A percentile compares a stretch with the other conserved stretches of the same genome.
phyloP scores from a whole-genome alignment of 2,329 filamentous ascomycete genomes.

The Periconia sp. region DNA sequence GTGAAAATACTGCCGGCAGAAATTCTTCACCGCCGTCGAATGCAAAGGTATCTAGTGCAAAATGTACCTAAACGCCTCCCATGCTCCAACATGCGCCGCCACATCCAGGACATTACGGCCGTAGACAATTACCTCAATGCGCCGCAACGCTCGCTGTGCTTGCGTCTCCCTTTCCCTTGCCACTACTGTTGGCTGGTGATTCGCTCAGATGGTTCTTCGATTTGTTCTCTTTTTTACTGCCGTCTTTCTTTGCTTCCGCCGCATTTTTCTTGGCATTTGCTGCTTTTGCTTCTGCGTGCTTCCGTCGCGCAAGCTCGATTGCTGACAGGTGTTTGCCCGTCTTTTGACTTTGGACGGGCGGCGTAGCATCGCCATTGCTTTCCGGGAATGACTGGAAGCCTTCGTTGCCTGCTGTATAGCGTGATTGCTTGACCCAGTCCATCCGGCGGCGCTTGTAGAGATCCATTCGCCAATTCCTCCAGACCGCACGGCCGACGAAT shows the following conservation, averaged over 20 bases:
- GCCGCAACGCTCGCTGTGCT: constrained; percentile 22
- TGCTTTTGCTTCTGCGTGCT: constrained; percentile 57
- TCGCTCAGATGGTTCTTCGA: not conserved
- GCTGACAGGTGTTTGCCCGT: constrained; percentile 38
- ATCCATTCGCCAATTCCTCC: constrained; percentile 78
- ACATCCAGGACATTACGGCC: too few species aligned
- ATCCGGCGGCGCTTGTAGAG: constrained; percentile 67
- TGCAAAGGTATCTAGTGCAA: constrained; percentile 36
- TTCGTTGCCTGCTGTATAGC: constrained; percentile 57
- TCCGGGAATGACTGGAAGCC: constrained; percentile 59
- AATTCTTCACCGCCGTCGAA: constrained; percentile 17
- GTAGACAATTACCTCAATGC: constrained; percentile 6
- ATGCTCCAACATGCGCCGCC: too few species aligned
- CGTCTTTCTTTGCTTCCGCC: constrained; percentile 33
- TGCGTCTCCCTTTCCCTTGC: constrained; percentile 31
- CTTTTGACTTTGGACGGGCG: constrained; percentile 21
- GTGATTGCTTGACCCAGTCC: constrained; percentile 69
- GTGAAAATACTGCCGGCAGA: constrained; percentile 18
- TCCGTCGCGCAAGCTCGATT: constrained; percentile 64
- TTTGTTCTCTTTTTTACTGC: constrained; percentile 2
- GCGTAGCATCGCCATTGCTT: constrained; percentile 29
- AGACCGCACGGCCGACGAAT: constrained; percentile 69
- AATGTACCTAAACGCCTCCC: constrained; percentile 23
- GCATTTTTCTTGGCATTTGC: constrained; percentile 41
- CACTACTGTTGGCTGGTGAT: constrained; percentile 16